phyloP scores from a whole-genome alignment of 1,139 yeast species.

The Diutina ranongensis region DNA sequence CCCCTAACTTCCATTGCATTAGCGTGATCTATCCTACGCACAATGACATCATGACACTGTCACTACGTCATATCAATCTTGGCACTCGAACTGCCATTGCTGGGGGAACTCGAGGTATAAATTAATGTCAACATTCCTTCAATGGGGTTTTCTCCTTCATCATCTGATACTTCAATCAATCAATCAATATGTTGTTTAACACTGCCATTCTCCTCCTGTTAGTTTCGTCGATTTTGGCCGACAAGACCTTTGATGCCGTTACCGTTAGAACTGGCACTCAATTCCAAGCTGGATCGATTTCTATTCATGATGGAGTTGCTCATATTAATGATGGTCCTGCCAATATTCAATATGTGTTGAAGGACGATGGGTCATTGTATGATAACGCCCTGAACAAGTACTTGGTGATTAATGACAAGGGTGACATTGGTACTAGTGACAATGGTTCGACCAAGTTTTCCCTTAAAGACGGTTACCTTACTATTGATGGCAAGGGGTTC shows the following conservation, averaged over 20 bases:
- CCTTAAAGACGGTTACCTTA: background rate
- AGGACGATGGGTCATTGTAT: conserved; percentile 4
- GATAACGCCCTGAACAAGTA: background rate
- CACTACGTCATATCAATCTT: no score
- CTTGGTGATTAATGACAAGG: background rate
- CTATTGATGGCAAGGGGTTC: background rate
- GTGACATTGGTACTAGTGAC: background rate
- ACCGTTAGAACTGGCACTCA: conserved; percentile 17
- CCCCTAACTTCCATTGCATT: background rate
- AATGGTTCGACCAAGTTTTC: background rate
- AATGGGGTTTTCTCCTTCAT: background rate
- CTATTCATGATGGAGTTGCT: background rate
- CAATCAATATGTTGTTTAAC: background rate
- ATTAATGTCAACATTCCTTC: no score
- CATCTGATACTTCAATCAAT: background rate
- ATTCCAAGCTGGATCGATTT: background rate
- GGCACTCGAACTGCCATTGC: no score
- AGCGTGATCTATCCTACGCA: background rate
- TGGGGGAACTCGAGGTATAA: no score
- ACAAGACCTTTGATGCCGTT: conserved; percentile 13
- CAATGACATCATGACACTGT: background rate
- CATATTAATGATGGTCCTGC: background rate
- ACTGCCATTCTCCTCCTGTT: conserved; percentile 12
- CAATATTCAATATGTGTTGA: background rate
- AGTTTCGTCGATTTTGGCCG: conserved; percentile 16